Evolutionary conservation across 495 filamentous ascomycete genomes (phyloP), one percentile per base, ranked within the genome.

Genomic region (Penicillium simplicissimum): DNA sequence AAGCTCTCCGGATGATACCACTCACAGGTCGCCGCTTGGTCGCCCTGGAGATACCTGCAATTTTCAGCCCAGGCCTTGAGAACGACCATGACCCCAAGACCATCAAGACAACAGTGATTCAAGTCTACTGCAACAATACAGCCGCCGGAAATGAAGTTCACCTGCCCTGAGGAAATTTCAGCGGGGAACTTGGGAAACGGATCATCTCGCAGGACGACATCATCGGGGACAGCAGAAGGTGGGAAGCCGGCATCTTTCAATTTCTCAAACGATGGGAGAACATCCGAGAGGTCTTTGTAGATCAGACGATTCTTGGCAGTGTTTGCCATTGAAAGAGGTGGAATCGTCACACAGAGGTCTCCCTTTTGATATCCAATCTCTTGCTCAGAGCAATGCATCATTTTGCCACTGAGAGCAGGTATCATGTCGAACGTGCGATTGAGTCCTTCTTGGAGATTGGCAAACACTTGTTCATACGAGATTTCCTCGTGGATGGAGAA

Each of bases 41-140:
- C 56, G 8, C 56, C 56, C 45, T 58, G 56, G 8, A 58, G 43
- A 38, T 58, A 58, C 21, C 56, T 36, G 43, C 56, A 58, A 38
- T 58, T 58, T n/a, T 58, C n/a, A 10, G 43, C 56, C 56, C 56
- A 58, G 35, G 56, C 56, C 56, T 51, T 58, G 19, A 58, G 56
- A 36, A 40, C 56, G 28, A 58, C 45, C 56, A 58, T 52, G 33
- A 36, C 56, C 8, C 43, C 56, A 17, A 58, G 56, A 51, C 56
- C 56, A 21, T 58, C 56, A 31, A 58, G 56, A 19, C 43, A 58
- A 38, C 56, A 58, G 45, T 58, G 56, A 21, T 58, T 58, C 9
- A 58, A 51, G 45, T 58, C 56, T 47, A 58, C 28, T 6, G 56
- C 56, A 38, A 58, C 17, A 51, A 58, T 17, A 51, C 56, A 58